These are phyloP conservation scores for Lipomyces mesembrius DNA, from an alignment of 805 yeast species.

Conservation along the genomic window DNA sequence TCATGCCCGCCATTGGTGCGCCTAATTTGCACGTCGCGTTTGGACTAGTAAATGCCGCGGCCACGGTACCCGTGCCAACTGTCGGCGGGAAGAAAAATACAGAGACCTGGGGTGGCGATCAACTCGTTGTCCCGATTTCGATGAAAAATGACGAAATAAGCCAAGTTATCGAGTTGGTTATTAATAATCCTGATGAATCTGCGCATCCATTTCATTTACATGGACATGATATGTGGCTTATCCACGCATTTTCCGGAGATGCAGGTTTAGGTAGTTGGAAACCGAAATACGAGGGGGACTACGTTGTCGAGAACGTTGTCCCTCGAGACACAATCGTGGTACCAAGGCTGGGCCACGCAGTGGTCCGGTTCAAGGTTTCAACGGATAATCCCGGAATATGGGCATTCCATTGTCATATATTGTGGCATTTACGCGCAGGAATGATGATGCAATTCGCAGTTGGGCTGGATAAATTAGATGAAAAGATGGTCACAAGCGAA, in stretches of 20 bases:
- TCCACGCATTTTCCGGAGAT: conserved; percentile 48
- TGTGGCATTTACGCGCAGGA: conserved; percentile 97
- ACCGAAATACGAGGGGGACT: conserved; percentile 40
- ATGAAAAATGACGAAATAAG: conserved; percentile 44
- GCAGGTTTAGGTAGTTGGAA: conserved; percentile 27
- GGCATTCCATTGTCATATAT: conserved; percentile 98
- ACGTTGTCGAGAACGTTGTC: conserved; percentile 69
- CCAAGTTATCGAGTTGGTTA: conserved; percentile 73
- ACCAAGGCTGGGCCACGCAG: conserved; percentile 80
- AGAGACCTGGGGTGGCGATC: conserved; percentile 64
- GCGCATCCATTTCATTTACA: conserved; percentile 81
- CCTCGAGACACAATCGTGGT: conserved; percentile 80
- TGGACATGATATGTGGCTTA: conserved; percentile 71
- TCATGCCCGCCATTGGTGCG: conserved; percentile 40
- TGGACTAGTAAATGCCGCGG: conserved; percentile 43
- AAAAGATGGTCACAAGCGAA: conserved; percentile 48
- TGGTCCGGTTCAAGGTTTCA: conserved; percentile 77
- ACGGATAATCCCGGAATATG: conserved; percentile 92
- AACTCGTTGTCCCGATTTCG: conserved; percentile 62
- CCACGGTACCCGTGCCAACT: conserved; percentile 47
- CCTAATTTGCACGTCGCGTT: conserved; percentile 42
- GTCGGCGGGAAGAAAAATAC: conserved; percentile 65
- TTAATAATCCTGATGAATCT: conserved; percentile 80
- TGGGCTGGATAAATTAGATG: conserved; percentile 51
- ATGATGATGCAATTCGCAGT: conserved; percentile 70